A percentile compares a stretch with the other conserved stretches of the same genome.
Conservation (phyloP, 2,329 filamentous ascomycete species). For the Alternaria sp. region DNA sequence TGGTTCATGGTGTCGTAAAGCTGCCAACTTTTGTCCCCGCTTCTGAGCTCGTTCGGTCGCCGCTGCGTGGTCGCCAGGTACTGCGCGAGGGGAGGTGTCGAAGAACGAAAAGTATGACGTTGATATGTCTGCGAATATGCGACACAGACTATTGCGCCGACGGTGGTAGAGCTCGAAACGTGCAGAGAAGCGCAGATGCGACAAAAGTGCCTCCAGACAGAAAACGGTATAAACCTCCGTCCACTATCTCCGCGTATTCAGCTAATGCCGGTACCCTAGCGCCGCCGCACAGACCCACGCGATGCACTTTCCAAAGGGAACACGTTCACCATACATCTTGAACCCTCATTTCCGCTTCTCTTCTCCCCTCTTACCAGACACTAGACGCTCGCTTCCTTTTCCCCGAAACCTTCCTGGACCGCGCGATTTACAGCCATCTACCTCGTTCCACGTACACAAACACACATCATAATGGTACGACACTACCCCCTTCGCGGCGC, state of each 20-base stretch:
- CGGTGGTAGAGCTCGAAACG: not conserved
- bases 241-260: constrained; percentile 23
- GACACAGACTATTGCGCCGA: not conserved
- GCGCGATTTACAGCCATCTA: not conserved
- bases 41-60: not conserved
- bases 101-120: not conserved
- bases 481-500: not conserved
- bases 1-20: constrained; percentile 18
- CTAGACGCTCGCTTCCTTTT: not conserved
- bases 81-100: not conserved
- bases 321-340: constrained; percentile 13
- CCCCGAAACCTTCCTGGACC: not conserved
- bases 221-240: constrained; percentile 12
- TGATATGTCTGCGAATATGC: not conserved
- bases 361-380: not conserved
- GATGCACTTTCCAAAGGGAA: constrained; percentile 18
- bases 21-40: constrained; percentile 1
- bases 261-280: constrained; percentile 1
- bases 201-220: constrained; percentile 1
- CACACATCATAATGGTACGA: constrained; percentile 1
- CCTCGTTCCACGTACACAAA: not conserved
- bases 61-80: constrained; percentile 5
- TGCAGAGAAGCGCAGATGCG: not conserved
- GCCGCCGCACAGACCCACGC: constrained; percentile 20
- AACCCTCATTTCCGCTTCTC: constrained; percentile 1